These are phyloP conservation scores for Yamadazyma sp. DNA, from an alignment of 1,139 yeast species.

Conservation along the genomic window DNA sequence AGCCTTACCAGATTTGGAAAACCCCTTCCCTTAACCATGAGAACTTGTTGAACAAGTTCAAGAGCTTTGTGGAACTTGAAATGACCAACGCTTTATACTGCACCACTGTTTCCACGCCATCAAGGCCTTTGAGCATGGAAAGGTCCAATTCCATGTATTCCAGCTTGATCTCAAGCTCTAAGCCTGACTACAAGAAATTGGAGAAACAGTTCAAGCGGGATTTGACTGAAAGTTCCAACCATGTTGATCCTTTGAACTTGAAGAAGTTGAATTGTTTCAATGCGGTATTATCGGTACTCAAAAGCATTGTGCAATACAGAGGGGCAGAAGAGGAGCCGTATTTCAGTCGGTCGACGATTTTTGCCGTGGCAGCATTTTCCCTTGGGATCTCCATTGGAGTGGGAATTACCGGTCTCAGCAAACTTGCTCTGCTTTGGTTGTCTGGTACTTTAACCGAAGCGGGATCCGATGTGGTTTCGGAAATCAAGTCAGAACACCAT, in stretches of 20 bases:
- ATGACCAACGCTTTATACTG: conserved; percentile 14
- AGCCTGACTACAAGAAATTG: conserved; percentile 31
- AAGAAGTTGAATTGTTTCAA: conserved; percentile 18
- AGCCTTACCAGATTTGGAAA: conserved; percentile 45
- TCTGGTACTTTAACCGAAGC: conserved; percentile 2
- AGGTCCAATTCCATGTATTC: conserved; percentile 21
- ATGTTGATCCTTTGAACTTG: conserved; percentile 36
- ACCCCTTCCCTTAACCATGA: conserved; percentile 32
- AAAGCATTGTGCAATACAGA: neutral
- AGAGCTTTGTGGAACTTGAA: conserved; percentile 30
- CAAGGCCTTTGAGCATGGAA: conserved; percentile 2
- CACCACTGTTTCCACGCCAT: conserved; percentile 3
- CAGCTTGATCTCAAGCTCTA: conserved; percentile 22
- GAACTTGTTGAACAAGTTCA: conserved; percentile 24
- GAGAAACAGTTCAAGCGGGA: conserved; percentile 36
- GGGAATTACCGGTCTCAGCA: conserved; percentile 21
- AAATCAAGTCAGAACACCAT: conserved; percentile 1
- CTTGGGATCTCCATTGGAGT: conserved; percentile 39
- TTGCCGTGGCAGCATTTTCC: conserved; percentile 30
- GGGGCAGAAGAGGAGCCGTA: neutral
- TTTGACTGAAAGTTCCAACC: conserved; percentile 22
- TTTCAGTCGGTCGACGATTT: conserved; percentile 3
- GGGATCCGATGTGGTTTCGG: neutral
- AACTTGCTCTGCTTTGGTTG: conserved; percentile 3
- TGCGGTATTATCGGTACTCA: conserved; percentile 2